Base-by-base conservation (phyloP, 169 alveolate genomes). In the Plasmodium cynomolgi region DNA sequence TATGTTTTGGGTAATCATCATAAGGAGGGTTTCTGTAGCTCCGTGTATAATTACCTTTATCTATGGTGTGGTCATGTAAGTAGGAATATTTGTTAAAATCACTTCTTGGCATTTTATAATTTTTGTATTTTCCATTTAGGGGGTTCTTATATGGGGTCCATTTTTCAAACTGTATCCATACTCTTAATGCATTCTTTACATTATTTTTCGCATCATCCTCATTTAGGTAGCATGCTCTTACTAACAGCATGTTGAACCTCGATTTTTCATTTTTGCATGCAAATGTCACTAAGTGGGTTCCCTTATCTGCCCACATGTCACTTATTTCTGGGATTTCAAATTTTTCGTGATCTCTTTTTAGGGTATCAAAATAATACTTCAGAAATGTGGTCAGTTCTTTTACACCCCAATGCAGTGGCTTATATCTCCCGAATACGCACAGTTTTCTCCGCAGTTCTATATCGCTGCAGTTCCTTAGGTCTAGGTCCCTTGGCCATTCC, bases 271-370 rank as follows among this genome's bases (percentile, higher is more conserved):
- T 79, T 77, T 54, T 75, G 50, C 93, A 86, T 29, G 93, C 93
- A 33, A 86, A 86, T 47, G 93, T 86, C 20, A 86, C 81, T 86
- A 86, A 86, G 62, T 86, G 93, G 1, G 93, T 86, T 58, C 93
- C 93, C 31, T 86, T 86, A 71, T 86, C 86, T 17, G 93, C 93
- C 93, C 93, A 85, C 80, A 85, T 85, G 62, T 85, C 84, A 75
- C 86, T 37, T 75, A 85, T 85, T 71, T 85, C 72, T 3, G 93
- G 93, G 15, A 85, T 75, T 85, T 85, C 93, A 85, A 85, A 85
- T 54, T 85, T 85, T 31, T 15, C 84, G 44, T 74, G 75, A 33
- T 85, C 93, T 75, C 47, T 77, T 85, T 85, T 85, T 75, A 85
- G 74, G 9, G 72, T 20, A 11, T 85, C 93, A 85, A 85, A 85